Conservation (phyloP, 495 filamentous ascomycete genomes). For the Aspergillus biplanus region DNA sequence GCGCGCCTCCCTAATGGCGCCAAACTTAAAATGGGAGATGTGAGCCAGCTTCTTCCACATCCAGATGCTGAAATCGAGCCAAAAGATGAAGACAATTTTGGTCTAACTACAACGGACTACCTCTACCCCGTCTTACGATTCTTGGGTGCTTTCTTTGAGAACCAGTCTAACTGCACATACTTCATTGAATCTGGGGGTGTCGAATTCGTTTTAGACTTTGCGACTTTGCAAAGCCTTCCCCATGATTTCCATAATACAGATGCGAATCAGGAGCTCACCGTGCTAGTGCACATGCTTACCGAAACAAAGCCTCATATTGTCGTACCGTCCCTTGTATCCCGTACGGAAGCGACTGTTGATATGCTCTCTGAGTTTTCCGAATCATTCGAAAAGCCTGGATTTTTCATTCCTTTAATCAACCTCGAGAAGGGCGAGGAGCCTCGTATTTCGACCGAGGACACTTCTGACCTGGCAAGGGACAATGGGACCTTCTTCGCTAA, state of each 20-base stretch:
- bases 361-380: constrained; percentile 65
- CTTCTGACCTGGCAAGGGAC: constrained; percentile 34
- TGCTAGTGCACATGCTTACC: constrained; percentile 76
- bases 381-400: constrained; percentile 50
- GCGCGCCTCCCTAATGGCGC: constrained; percentile 42
- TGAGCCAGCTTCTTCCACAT: constrained; percentile 34
- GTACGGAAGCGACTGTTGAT: constrained; percentile 69
- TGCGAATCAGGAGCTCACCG: constrained; percentile 66
- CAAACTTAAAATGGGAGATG: constrained; percentile 39
- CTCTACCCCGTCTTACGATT: constrained; percentile 76
- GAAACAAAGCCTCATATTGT: constrained; percentile 83
- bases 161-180: constrained; percentile 69
- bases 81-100: constrained; percentile 50
- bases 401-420: constrained; percentile 68
- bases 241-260: constrained; percentile 71
- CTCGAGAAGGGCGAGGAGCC: constrained; percentile 27
- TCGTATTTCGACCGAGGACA: neutral
- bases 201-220: constrained; percentile 82
- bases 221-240: constrained; percentile 74
- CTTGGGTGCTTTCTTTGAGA: constrained; percentile 75
- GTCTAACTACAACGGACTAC: constrained; percentile 64
- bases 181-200: constrained; percentile 81
- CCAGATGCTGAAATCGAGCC: constrained; percentile 41
- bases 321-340: constrained; percentile 75
- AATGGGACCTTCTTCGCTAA: constrained; percentile 77